Base-by-base conservation (phyloP, 176 grass and related monocot species). In the Tillandsia fasciculata region DNA sequence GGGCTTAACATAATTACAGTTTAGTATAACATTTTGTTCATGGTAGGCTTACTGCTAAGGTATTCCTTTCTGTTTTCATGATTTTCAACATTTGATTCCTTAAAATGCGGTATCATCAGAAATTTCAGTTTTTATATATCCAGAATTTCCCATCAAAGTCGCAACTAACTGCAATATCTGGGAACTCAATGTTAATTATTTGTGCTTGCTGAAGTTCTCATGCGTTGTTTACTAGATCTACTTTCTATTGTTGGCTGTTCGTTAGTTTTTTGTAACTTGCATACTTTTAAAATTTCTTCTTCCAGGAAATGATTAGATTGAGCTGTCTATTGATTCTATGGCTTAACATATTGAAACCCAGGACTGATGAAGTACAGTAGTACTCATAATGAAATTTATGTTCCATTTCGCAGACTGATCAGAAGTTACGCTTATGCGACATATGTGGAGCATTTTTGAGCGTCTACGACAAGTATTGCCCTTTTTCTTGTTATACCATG, bases 381-480 rank as follows among this genome's bases (percentile, higher is more conserved):
- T 61, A 20, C 8, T 20, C 7, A 61, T 61, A n/a, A 61, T 61
- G 56, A 61, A 18, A 18, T 61, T 61, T 20, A 23, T 42, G 33
- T 18, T 61, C 17, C n/a, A 61, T 64, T 79, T 71, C 91, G 76
- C 78, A 99, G 94, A 93, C 89, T 79, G 89, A 99, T 83, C 89
- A 99, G 81, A 99, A 99, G 81, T 73, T 99, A 74, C 84, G 94
- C 17, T 77, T 99, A 10, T 99, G 94, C 53, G 89, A 99, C 79
- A 93, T 93, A 79, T 99, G 94, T 83, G 94, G 94, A 76, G 94
- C 94, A 72, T 99, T 99, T 74, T 86, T 99, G 84, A 99, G 94
- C 11, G 75, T 77, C 75, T 77, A 77, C 50, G 75, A 77, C 75
- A 77, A 69, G 75, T 77, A 77, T 69, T 69, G 17, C 50, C 13